Conservation (phyloP, 2,329 filamentous ascomycete genomes). For the Neofusicoccum sp. region DNA sequence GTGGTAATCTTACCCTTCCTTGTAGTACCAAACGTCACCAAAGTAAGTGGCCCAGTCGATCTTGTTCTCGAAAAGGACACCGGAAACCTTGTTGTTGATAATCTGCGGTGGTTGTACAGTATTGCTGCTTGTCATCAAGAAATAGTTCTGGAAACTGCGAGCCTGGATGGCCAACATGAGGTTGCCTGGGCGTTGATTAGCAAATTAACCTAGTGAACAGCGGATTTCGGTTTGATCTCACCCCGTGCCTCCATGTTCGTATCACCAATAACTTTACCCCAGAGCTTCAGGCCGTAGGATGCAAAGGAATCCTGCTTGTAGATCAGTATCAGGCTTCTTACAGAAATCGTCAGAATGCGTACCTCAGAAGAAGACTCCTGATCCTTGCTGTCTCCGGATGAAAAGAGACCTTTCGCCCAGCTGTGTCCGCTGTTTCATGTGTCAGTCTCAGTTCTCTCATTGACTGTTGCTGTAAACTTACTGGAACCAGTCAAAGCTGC, state of each 20-base stretch:
- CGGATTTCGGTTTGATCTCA: conserved; percentile 4
- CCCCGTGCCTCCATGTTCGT: conserved; percentile 71
- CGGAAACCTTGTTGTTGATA: conserved; percentile 73
- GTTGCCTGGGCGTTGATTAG: conserved; percentile 50
- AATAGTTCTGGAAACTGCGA: conserved; percentile 75
- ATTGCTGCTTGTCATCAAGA: conserved; percentile 74
- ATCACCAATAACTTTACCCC: conserved; percentile 77
- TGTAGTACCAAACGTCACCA: conserved; percentile 63
- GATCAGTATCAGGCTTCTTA: background rate
- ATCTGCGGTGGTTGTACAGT: conserved; percentile 71
- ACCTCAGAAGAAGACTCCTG: conserved; percentile 84
- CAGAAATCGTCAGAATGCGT: background rate
- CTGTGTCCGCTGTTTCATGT: conserved; percentile 68
- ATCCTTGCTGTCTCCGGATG: conserved; percentile 74
- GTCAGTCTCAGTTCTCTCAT: background rate
- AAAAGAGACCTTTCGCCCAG: conserved; percentile 83
- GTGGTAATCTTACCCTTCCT: conserved; percentile 52
- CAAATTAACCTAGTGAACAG: background rate
- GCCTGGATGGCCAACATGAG: conserved; percentile 78
- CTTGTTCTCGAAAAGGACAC: conserved; percentile 91
- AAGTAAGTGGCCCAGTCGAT: conserved; percentile 91
- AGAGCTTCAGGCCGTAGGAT: conserved; percentile 89
- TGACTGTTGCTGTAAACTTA: conserved; percentile 1
- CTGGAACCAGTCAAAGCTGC: conserved; percentile 79
- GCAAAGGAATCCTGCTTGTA: conserved; percentile 69